Evolutionary conservation across 108 stramenopile genomes (phyloP), one percentile per base, ranked within the genome.

Genomic region (Asterionellopsis glacialis): DNA sequence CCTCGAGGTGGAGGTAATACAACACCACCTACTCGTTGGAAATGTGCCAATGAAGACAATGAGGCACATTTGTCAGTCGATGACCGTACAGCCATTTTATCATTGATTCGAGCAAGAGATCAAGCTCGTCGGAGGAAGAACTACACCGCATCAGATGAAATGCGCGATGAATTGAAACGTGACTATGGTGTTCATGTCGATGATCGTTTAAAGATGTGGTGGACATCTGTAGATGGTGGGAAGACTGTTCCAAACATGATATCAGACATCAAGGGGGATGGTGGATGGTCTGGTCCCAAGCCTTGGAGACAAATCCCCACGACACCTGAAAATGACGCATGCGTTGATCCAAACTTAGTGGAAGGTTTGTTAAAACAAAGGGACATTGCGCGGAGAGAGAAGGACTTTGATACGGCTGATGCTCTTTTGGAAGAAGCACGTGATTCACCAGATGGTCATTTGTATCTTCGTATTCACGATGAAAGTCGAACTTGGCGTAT

Each of bases 221-320:
- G 91, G 91, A 75, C 68, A n/a, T 68, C 73, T 12, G 64, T 71
- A 11, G 77, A 86, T 63, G 74, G 74, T 21, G 73, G 81, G 11
- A 73, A 69, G 39, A 59, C 68, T 22, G 83, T 87, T 41, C 90
- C 90, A 6, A 60, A 64, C 42, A 23, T 64, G 13, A 77, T 92
- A 23, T 74, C 81, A 0, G 78, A 74, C 14, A 67, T 87, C 51
- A 92, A 92, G 49, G 87, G 88, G 11, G 88, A 85, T 55, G 91
- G 91, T 39, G 58, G 85, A 55, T 93, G 88, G 91, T 84, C 80
- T 19, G 61, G 68, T 14, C 67, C 54, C 27, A 59, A 77, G 38
- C 65, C 75, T 14, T 93, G 91, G 91, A 72, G 84, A 51, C 87
- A 85, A 49, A 85, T 93, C 41, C 87, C 86, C 11, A 93, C 91